Evolutionary conservation across 108 stramenopile genomes (phyloP), one percentile per base, ranked within the genome.

Genomic region (Fragilariopsis cylindrus): DNA sequence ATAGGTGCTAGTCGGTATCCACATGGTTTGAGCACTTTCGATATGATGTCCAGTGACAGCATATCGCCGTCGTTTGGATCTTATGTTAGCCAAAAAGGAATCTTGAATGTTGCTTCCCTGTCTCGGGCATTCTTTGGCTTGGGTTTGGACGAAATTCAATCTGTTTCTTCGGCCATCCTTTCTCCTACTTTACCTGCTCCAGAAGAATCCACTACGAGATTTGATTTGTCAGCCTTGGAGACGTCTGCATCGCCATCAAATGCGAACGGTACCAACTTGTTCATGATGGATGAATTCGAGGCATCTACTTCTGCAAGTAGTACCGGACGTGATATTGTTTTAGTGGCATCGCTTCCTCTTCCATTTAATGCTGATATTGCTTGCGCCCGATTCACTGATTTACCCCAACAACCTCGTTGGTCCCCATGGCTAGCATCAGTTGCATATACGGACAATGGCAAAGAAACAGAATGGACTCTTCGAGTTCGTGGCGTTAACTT

Each of bases 361-460:
- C 93, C 93, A 42, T 95, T 95, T 70, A 88, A 88, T 21, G 93
- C 90, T 21, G 82, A 82, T 19, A 82, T 88, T 18, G 93, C 91
- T 21, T 86, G 87, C 70, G 80, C 91, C 11, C 85, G 93, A 53
- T 95, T 95, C 75, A 86, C 88, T 3, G 93, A 95, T 64, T 56
- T 95, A 30, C 93, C 93, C 8, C 93, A 95, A 66, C 87, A 87
- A 78, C 82, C 93, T 11, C 82, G 93, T 4, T 95, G 93, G 93
- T 91, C 90, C 8, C 93, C 93, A 4, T 95, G 93, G 93, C 57
- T 95, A n/a, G 86, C 81, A 44, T 90, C 90, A 53, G 93, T 95
- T 30, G 85, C 83, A 7, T 95, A 95, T 67, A 69, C 90, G 60
- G 89, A 89, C 43, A 76, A 73, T 30, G 72, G 85, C 45, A 67